Percentiles rank a stretch among this genome's conserved stretches.
These are phyloP conservation scores for Aspergillus phoenicis DNA, from an alignment of 2,329 filamentous ascomycete genomes.

Conservation along the genomic window DNA sequence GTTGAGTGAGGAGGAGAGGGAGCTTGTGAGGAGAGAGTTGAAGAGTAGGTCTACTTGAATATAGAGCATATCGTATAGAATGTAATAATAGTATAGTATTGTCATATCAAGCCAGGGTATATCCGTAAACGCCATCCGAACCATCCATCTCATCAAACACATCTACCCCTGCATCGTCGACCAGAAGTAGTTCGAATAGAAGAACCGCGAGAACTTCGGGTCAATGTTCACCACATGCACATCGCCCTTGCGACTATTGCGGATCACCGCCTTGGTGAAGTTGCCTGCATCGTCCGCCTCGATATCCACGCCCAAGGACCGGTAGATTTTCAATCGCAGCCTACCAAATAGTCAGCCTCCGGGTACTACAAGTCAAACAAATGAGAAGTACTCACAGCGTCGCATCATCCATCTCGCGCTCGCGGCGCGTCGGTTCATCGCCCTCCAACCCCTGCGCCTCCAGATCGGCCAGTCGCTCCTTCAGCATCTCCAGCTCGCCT, in stretches of 20 bases:
- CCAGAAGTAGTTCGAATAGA: constrained; percentile 97
- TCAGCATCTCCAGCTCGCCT: constrained; percentile 73
- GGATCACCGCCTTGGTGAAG: constrained; percentile 81
- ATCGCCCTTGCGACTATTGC: constrained; percentile 84
- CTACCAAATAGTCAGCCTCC: constrained; percentile 37
- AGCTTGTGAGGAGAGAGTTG: constrained; percentile 21
- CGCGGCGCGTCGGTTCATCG: constrained; percentile 53
- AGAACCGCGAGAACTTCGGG: constrained; percentile 84
- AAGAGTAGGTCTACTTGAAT: neutral
- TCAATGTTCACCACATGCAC: constrained; percentile 95
- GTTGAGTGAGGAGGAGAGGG: constrained; percentile 27
- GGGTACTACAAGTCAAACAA: neutral
- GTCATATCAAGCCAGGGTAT: neutral
- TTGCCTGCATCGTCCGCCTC: constrained; percentile 79
- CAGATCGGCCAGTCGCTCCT: constrained; percentile 74
- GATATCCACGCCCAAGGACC: constrained; percentile 86
- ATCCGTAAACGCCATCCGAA: constrained; percentile 24
- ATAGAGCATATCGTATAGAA: neutral
- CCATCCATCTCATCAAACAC: neutral
- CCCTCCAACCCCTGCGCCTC: constrained; percentile 88
- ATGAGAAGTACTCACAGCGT: constrained; percentile 42
- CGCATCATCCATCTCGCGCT: constrained; percentile 54
- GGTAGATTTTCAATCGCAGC: constrained; percentile 85
- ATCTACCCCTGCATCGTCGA: constrained; percentile 66
- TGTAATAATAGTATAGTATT: neutral